These are phyloP conservation scores for Xylariaceae sp. DNA, from an alignment of 2,329 filamentous ascomycete genomes.

Conservation along the genomic window DNA sequence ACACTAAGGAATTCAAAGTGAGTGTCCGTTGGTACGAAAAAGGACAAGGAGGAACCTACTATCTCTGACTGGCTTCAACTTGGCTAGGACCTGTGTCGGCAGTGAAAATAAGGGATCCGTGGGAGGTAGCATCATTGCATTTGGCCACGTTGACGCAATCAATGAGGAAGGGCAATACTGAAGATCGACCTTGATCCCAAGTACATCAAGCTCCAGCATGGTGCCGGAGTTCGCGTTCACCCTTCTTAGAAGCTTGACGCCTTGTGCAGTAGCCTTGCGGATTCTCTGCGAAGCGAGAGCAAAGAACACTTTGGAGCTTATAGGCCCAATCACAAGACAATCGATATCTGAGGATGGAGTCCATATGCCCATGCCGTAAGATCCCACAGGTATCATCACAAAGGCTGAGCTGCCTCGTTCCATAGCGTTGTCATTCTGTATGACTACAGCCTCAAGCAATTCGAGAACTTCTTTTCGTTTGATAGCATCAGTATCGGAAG, in stretches of 20 bases:
- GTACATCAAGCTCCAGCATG: conserved; percentile 61
- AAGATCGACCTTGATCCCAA: conserved; percentile 56
- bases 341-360: conserved; percentile 59
- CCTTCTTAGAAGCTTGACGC: conserved; percentile 50
- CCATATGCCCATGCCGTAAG: conserved; percentile 62
- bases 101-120: conserved; percentile 53
- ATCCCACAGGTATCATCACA: conserved; percentile 60
- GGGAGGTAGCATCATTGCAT: conserved; percentile 43
- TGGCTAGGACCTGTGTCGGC: conserved; percentile 52
- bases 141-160: conserved; percentile 51
- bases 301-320: conserved; percentile 60
- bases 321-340: conserved; percentile 60
- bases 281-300: conserved; percentile 53
- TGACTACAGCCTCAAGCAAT: conserved; percentile 40
- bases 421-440: conserved; percentile 28
- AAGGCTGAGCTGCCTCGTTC: conserved; percentile 35
- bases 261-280: conserved; percentile 39
- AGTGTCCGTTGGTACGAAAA: too few relatives aligned
- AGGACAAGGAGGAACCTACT: conserved; percentile 2
- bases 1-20: conserved; percentile 27
- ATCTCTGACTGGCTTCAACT: conserved; percentile 62
- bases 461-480: conserved; percentile 42
- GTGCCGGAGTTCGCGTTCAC: conserved; percentile 57
- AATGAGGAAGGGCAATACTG: conserved; percentile 61
- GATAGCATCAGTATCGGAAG: conserved; percentile 40